Evolutionary conservation across 139 green algal genomes (phyloP), one percentile per base, ranked within the genome.

Genomic region (Monoraphidium neglectum): DNA sequence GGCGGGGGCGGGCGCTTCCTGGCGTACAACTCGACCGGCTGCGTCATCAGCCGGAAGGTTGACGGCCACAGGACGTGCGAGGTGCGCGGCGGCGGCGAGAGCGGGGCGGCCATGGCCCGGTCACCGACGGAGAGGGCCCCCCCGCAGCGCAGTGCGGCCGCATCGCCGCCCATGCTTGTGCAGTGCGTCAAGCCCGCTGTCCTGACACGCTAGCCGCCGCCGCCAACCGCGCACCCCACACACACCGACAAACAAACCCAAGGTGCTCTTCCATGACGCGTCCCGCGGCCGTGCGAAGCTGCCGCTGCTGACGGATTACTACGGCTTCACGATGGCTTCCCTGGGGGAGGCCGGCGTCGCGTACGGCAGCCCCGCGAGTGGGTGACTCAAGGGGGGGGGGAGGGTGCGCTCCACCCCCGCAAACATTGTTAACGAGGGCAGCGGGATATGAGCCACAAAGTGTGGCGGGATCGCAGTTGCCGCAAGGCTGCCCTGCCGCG

Each of bases 221-320:
- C n/a, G n/a, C n/a, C n/a, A n/a, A n/a, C 56, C 18, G 56, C 56
- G 24, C 18, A 4, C 24, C 21, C 23, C 30, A 30, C n/a, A 33
- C 63, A 32, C n/a, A n/a, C n/a, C n/a, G n/a, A n/a, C 30, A 30
- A 60, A 51, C 32, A 18, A 35, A n/a, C 13, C 73, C 0, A 80
- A 97, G 89, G 87, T 96, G 2, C 28, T 77, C 2, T 96, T 98
- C 74, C 94, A 98, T 77, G 93, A 98, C 89, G 91, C 85, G 4
- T 59, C 66, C 38, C 68, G 71, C 24, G 53, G 75, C 36, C 81
- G 83, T 15, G 57, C 76, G 30, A 82, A 86, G 10, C 78, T 97
- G 36, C 94, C 94, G 0, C 78, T 88, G 23, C 68, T 98, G 26
- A 95, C 80, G 23, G 94, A 98, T 83, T 95, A 92, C 70, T 95